Base-by-base conservation (phyloP, 2,329 filamentous ascomycete species). In the Penicillium paneum region DNA sequence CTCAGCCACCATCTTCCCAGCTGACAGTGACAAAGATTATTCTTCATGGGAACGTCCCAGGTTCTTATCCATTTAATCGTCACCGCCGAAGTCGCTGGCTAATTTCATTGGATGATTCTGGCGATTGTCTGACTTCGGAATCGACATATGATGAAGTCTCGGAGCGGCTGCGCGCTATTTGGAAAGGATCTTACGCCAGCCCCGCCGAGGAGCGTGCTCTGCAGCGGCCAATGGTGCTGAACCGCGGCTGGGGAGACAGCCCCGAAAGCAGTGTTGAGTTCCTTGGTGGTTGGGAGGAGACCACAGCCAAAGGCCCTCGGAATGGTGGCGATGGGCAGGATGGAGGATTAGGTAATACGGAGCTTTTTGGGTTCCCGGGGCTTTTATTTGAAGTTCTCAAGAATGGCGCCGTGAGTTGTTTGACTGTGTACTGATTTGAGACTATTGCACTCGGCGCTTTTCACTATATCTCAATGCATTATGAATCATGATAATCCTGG, bases 51-150 rank as follows among this genome's bases (percentile, higher is more conserved):
- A 99, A 99, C 66, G 86, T 97, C 2, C 94, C 94, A 1, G 94
- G 94, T 0, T 96, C 91, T 1, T 97, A 97, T 70, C 90, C 93
- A 11, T 99, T 99, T 76, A 97, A 99, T 73, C 85, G 94, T 5
- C 91, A 97, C 71, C 86, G 93, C 17, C 85, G 94, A 57, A 91
- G 90, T 64, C 85, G 92, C 38, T 99, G 94, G 94, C 85, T 86
- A 48, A 86, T 96, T 12, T 74, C 83, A 10, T 69, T 78, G 0
- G 69, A 73, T 31, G 61, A 77, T 5, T 69, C 74, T 10, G 73
- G 73, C 11, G 72, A 78, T 7, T 62, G 74, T 17, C 74, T 90
- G 47, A 84, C 82, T 58, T 95, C 91, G 0, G 94, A 97, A 74
- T 89, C 89, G 48, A 77, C 80, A 0, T 96, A 95, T 62, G 73